Conservation (phyloP, 176 grass and related monocot species). For the Avena insularis region DNA sequence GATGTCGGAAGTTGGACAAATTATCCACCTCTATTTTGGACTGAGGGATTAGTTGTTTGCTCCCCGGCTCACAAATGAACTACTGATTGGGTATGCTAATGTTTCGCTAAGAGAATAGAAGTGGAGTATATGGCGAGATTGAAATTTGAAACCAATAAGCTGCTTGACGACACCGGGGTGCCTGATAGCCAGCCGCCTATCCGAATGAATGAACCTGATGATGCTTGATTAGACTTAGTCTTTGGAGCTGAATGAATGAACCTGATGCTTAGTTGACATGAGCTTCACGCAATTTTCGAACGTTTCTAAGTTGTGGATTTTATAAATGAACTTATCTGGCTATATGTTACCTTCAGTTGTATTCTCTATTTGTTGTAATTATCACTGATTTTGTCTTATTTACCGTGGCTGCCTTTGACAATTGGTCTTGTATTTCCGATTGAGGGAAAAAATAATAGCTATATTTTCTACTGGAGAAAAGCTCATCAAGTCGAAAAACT, state of each 20-base stretch:
- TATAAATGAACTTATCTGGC: not conserved
- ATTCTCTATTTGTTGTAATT: not conserved
- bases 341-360: not conserved
- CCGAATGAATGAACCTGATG: not conserved
- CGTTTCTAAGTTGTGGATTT: not conserved
- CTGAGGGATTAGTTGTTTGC: too few relatives aligned
- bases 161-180: slow-evolving; percentile 56
- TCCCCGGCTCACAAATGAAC: too few relatives aligned
- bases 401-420: not conserved
- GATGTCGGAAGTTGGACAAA: too few relatives aligned
- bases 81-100: too few relatives aligned
- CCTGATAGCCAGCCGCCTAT: slow-evolving; percentile 60
- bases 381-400: not conserved
- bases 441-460: not conserved
- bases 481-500: too few relatives aligned
- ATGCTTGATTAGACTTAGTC: too few relatives aligned
- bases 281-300: not conserved
- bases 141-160: slow-evolving; percentile 56
- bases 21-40: too few relatives aligned
- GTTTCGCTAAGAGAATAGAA: too few relatives aligned
- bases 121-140: slow-evolving; percentile 33
- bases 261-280: not conserved
- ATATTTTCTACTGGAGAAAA: too few relatives aligned
- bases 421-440: not conserved
- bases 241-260: too few relatives aligned